Evolutionary conservation across 2,329 filamentous ascomycete species (phyloP).

Genomic region (Xylariaceae sp.): DNA sequence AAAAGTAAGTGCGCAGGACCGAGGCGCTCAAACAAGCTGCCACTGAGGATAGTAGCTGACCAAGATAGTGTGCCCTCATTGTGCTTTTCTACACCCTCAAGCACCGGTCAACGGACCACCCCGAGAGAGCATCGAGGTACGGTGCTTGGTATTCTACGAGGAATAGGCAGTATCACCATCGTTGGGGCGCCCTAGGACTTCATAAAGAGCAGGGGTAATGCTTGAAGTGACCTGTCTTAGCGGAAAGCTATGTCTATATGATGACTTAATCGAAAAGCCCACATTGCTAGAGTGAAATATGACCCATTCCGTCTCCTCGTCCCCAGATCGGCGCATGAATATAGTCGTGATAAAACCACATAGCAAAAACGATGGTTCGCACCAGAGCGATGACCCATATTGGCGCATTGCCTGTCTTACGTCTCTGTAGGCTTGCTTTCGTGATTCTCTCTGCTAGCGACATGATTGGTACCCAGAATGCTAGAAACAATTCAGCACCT

Average conservation of each 20-base stretch:
- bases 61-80: conserved; percentile 37
- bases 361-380: not conserved
- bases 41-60: conserved; percentile 8
- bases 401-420: conserved; percentile 42
- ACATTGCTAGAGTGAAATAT: no score
- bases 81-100: conserved; percentile 19
- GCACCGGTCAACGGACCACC: not conserved
- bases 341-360: conserved; percentile 25
- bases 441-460: conserved; percentile 16
- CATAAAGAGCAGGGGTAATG: no score
- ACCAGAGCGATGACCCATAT: conserved; percentile 51
- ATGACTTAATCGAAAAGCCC: not conserved
- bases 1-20: conserved; percentile 20
- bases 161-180: no score
- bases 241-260: not conserved
- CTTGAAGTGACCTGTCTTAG: not conserved
- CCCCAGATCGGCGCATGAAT: conserved; percentile 20
- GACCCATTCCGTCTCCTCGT: conserved; percentile 18
- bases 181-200: no score
- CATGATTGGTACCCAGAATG: conserved; percentile 21
- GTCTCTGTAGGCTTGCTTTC: not conserved
- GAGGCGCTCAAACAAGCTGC: not conserved
- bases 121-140: conserved; percentile 14
- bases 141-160: no score
- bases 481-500: conserved; percentile 18